Percentiles rank a stretch among this genome's conserved stretches.
phyloP scores from a whole-genome alignment of 306 rosid genomes.

The Luffa acutangula region DNA sequence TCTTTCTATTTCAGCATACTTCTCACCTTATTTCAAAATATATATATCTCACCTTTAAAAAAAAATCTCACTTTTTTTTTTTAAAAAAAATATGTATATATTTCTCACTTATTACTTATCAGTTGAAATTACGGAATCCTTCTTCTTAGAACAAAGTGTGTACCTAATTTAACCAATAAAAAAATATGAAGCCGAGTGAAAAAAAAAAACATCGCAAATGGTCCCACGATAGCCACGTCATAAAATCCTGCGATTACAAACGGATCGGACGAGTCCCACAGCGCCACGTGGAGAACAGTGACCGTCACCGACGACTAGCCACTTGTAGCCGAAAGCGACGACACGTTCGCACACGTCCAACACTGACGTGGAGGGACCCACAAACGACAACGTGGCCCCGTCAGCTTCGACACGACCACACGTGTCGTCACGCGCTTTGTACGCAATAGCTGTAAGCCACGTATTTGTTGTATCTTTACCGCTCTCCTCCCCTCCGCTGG shows the following conservation, averaged over 20 bases:
- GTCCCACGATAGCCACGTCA: constrained; percentile 24
- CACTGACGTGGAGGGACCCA: constrained; percentile 41
- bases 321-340: constrained; percentile 32
- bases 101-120: background rate
- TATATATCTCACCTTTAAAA: too few species aligned
- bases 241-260: background rate
- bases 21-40: too few species aligned
- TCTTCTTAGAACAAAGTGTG: background rate
- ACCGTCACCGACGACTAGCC: constrained; percentile 12
- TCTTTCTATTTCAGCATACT: too few species aligned
- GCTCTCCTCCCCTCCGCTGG: constrained; percentile 3
- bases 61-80: too few species aligned
- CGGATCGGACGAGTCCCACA: background rate
- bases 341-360: constrained; percentile 28
- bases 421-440: constrained; percentile 50
- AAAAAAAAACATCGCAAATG: background rate
- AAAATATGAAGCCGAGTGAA: background rate
- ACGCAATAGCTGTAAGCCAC: constrained; percentile 8
- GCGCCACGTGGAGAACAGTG: background rate
- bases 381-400: constrained; percentile 45
- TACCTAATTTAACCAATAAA: background rate
- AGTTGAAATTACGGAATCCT: background rate
- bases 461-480: constrained; percentile 17
- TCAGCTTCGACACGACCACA: constrained; percentile 39
- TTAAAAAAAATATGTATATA: too few species aligned